Conservation (phyloP, 495 filamentous ascomycete genomes). For the Aspergillus ellipticus region DNA sequence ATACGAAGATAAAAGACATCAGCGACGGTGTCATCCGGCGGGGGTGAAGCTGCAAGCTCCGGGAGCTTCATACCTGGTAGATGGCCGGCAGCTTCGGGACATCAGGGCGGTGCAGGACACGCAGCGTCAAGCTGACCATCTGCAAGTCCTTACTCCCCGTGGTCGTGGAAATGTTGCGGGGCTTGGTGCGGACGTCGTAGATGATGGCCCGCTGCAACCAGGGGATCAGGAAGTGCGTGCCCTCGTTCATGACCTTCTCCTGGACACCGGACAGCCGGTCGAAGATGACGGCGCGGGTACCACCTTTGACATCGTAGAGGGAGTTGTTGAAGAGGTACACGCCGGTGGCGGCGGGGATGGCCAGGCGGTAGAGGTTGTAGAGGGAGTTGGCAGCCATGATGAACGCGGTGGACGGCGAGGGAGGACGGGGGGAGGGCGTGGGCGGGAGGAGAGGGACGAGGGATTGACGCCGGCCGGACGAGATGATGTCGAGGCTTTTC, state of each 20-base stretch:
- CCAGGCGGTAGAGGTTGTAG: constrained; percentile 61
- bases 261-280: constrained; percentile 89
- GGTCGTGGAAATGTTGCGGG: constrained; percentile 94
- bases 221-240: constrained; percentile 93
- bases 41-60: no score
- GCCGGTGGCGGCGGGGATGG: constrained; percentile 65
- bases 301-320: constrained; percentile 96
- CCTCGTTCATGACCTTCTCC: constrained; percentile 88
- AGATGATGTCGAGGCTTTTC: constrained; percentile 38
- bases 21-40: neutral
- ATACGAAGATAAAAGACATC: neutral
- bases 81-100: constrained; percentile 91
- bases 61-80: constrained; percentile 79
- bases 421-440: constrained; percentile 5
- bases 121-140: constrained; percentile 98
- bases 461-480: neutral
- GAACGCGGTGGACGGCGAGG: constrained; percentile 10
- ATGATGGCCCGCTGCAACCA: constrained; percentile 95
- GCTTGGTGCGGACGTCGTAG: constrained; percentile 97
- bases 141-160: constrained; percentile 98
- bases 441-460: neutral
- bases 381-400: constrained; percentile 62
- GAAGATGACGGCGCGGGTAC: constrained; percentile 95
- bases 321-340: constrained; percentile 63
- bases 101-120: constrained; percentile 92